Conservation (phyloP, 2,329 filamentous ascomycete genomes). For the Phyllosticta citribraziliensis region DNA sequence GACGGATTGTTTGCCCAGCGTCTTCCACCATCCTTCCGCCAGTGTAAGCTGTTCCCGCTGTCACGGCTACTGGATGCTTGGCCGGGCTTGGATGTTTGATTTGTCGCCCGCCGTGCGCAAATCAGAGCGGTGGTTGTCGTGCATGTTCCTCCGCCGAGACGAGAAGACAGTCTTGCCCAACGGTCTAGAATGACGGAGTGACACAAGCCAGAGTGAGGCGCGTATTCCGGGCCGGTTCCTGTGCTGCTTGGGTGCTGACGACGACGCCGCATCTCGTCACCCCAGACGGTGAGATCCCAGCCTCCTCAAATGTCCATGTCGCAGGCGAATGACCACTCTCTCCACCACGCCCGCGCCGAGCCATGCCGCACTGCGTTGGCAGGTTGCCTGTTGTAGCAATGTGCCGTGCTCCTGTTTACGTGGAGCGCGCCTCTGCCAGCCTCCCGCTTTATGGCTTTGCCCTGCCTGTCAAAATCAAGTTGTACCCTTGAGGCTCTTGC, state of each 20-base stretch:
- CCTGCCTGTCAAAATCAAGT: neutral
- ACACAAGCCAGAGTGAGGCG: neutral
- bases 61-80: neutral
- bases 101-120: neutral
- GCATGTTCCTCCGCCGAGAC: neutral
- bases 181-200: neutral
- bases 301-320: neutral
- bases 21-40: neutral
- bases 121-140: neutral
- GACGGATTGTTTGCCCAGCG: neutral
- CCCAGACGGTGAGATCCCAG: neutral
- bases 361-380: neutral
- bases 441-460: neutral
- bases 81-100: neutral
- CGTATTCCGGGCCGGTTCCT: neutral
- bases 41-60: neutral
- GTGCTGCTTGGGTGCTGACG: neutral
- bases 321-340: neutral
- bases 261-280: neutral
- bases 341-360: neutral
- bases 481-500: slow-evolving; percentile 7
- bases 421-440: slow-evolving; percentile 1
- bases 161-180: neutral
- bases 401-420: neutral
- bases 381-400: too few relatives aligned